These are phyloP conservation scores for Albatrellus ellisii DNA, from an alignment of 768 basidiomycete genomes.

Conservation along the genomic window DNA sequence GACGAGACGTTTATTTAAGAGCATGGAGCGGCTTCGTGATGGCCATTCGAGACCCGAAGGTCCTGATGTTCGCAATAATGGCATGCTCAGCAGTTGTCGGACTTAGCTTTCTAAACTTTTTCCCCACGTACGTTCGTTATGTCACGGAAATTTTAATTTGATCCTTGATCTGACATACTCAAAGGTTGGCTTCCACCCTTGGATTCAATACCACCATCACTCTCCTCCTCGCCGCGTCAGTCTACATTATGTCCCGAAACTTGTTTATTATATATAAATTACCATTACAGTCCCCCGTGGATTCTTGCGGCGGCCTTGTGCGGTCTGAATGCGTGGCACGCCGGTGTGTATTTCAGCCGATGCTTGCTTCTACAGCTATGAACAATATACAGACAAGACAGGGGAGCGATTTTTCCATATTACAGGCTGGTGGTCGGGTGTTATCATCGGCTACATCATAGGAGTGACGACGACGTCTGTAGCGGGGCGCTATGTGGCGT, in stretches of 20 bases:
- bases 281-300: slow-evolving; percentile 54
- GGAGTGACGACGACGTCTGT: slow-evolving; percentile 37
- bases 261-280: no score
- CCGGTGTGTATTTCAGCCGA: slow-evolving; percentile 21
- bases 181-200: slow-evolving; percentile 42
- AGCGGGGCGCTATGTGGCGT: slow-evolving; percentile 42
- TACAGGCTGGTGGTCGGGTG: slow-evolving; percentile 42
- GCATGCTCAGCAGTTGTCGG: slow-evolving; percentile 36
- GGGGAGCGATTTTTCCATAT: slow-evolving; percentile 58
- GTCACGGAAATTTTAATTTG: neutral
- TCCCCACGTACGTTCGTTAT: slow-evolving; percentile 28
- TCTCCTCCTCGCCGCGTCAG: slow-evolving; percentile 48
- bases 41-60: slow-evolving; percentile 43
- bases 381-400: slow-evolving; percentile 30
- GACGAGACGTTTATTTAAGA: slow-evolving; percentile 18
- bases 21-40: slow-evolving; percentile 37
- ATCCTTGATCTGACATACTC: neutral
- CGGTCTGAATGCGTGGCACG: slow-evolving; percentile 40
- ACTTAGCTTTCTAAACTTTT: slow-evolving; percentile 49
- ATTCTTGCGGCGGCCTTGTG: slow-evolving; percentile 36
- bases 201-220: slow-evolving; percentile 47
- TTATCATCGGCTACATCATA: slow-evolving; percentile 49
- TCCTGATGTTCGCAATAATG: slow-evolving; percentile 41
- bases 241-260: neutral
- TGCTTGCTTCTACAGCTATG: neutral